phyloP scores from a whole-genome alignment of 2,329 filamentous ascomycete species.

The Aureobasidium sp. region DNA sequence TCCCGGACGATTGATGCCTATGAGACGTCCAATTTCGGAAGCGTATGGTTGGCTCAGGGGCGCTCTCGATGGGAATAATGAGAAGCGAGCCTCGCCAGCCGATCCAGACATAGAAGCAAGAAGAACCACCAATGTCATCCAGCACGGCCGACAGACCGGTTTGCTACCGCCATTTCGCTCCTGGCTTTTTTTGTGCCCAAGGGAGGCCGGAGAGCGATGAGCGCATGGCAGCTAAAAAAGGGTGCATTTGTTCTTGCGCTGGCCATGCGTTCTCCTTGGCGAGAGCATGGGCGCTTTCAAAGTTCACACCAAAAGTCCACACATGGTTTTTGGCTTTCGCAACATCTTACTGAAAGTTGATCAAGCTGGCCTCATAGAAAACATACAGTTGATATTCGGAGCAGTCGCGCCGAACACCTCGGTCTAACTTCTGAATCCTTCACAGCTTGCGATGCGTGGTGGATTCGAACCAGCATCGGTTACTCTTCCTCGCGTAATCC shows the following conservation, averaged over 20 bases:
- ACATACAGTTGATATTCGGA: neutral
- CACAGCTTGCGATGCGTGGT: neutral
- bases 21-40: neutral
- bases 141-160: neutral
- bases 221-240: slow-evolving; percentile 1
- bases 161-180: neutral
- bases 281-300: neutral
- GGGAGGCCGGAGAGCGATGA: neutral
- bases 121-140: neutral
- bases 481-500: slow-evolving; percentile 1
- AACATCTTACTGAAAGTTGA: neutral
- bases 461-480: neutral
- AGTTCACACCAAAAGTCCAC: neutral
- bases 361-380: neutral
- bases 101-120: neutral
- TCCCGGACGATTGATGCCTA: neutral
- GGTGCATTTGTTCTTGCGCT: neutral
- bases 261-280: neutral
- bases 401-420: neutral
- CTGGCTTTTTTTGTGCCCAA: neutral
- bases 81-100: neutral
- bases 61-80: neutral
- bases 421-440: neutral
- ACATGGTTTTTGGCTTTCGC: neutral
- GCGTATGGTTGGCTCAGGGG: neutral